Conservation (phyloP, 176 grass and related monocot genomes). For the Pontederia crassipes region DNA sequence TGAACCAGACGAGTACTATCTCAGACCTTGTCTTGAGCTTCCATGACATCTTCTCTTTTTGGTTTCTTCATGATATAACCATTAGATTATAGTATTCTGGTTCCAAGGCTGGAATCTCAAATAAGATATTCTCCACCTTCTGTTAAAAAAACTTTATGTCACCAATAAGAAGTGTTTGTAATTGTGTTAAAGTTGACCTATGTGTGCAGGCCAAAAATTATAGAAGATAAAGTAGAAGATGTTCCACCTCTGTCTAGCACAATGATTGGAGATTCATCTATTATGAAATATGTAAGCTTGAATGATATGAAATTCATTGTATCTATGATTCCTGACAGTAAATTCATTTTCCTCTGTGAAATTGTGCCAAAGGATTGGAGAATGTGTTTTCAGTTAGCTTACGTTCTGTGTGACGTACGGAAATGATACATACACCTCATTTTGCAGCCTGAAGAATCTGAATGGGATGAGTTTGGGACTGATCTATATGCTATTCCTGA, state of each 20-base stretch:
- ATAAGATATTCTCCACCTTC: background rate
- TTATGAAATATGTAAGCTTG: constrained; percentile 68
- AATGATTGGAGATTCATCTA: constrained; percentile 46
- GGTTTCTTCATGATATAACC: constrained; percentile 4
- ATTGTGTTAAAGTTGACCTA: background rate
- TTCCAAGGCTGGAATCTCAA: background rate
- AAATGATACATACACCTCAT: constrained; percentile 18
- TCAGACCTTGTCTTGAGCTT: constrained; percentile 39
- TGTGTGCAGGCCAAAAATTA: constrained; percentile 62
- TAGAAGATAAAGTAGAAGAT: constrained; percentile 55
- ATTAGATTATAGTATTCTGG: background rate
- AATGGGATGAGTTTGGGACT: constrained; percentile 98
- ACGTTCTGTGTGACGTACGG: background rate
- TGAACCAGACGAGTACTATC: constrained; percentile 68
- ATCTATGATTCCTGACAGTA: too few relatives aligned
- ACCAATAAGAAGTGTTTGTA: background rate
- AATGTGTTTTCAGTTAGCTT: constrained; percentile 25
- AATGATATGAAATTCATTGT: background rate
- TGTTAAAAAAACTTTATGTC: background rate
- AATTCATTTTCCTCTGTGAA: background rate
- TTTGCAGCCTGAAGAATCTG: constrained; percentile 86
- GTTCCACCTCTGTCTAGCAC: constrained; percentile 30
- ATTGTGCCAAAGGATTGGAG: background rate
- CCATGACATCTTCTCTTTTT: constrained; percentile 25
- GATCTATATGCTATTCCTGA: constrained; percentile 70